Evolutionary conservation across 164 flowering plant species (phyloP), one percentile per base, ranked within the genome.

Genomic region (Piper betle): DNA sequence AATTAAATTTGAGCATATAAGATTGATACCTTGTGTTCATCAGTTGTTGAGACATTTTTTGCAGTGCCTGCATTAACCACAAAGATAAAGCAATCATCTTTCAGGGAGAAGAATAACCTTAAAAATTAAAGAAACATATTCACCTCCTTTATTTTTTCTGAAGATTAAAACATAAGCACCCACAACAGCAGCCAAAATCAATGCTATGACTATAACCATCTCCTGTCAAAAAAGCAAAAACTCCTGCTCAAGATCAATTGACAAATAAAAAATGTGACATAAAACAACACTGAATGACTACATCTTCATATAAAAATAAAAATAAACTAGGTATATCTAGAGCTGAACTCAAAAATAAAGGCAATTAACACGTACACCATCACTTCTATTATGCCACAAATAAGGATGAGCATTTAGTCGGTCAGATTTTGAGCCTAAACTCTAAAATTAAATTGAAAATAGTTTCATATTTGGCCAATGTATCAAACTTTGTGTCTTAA

Each of bases 141-240:
- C 62, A 74, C 74, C 62, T 66, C 61, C 40, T 62, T 68, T 65
- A 11, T 18, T 68, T 10, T 12, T n/a, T 57, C 75, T 65, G 4
- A 83, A 76, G 54, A 74, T 74, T 42, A 80, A 66, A 56, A 85
- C 17, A 48, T 78, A 55, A 37, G 68, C 69, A 43, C 77, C 83
- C 58, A 82, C 33, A 9, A 82, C 57, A 55, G 77, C 58, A 58
- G 77, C 78, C 64, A 83, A 62, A 55, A 80, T 17, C 69, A 80
- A 53, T 56, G 77, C 77, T 42, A 67, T 57, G 19, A 74, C 41
- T 37, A 70, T 63, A 42, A 85, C 39, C 58, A 55, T 55, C 12
- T 1, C 10, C 12, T 43, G 12, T 43, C 9, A 10, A 7, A 43
- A 43, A 43, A 43, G 10, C 50, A 43, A 43, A 7, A 43, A 15